Conservation (phyloP, 176 grass and related monocot species). For the Metroxylon sagu region DNA sequence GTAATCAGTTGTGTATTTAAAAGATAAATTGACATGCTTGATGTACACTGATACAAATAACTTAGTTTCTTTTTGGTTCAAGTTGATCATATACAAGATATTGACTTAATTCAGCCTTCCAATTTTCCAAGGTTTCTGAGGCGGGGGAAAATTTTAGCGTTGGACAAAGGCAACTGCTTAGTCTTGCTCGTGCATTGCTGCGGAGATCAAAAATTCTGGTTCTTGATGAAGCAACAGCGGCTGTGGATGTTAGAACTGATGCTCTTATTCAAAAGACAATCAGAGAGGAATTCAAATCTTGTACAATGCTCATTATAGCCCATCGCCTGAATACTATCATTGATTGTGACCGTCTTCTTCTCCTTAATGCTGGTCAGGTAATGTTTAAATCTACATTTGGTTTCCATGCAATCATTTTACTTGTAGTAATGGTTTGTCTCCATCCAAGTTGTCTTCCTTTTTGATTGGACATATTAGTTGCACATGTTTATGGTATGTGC, state of each 20-base stretch:
- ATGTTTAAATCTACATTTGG: not conserved
- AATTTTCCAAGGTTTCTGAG: constrained; percentile 63
- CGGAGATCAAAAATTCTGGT: constrained; percentile 95
- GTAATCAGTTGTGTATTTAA: no score
- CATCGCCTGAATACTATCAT: constrained; percentile 95
- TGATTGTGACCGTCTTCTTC: constrained; percentile 84
- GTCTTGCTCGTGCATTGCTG: constrained; percentile 86
- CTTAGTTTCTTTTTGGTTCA: no score
- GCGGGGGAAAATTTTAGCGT: constrained; percentile 98
- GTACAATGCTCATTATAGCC: constrained; percentile 97
- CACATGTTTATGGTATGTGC: no score
- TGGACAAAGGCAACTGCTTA: constrained; percentile 85
- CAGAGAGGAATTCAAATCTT: constrained; percentile 95
- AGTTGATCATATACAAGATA: no score
- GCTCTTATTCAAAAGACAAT: constrained; percentile 99
- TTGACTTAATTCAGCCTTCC: no score
- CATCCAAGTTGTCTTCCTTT: no score
- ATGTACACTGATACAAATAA: no score
- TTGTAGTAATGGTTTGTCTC: no score
- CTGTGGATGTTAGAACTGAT: constrained; percentile 96
- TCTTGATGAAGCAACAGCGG: constrained; percentile 95
- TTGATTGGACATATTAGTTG: no score
- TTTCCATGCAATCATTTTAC: no score
- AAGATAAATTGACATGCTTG: no score
- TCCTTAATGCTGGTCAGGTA: constrained; percentile 82